Conservation (phyloP, 2,329 filamentous ascomycete genomes). For the Cryphonectria radicalis region DNA sequence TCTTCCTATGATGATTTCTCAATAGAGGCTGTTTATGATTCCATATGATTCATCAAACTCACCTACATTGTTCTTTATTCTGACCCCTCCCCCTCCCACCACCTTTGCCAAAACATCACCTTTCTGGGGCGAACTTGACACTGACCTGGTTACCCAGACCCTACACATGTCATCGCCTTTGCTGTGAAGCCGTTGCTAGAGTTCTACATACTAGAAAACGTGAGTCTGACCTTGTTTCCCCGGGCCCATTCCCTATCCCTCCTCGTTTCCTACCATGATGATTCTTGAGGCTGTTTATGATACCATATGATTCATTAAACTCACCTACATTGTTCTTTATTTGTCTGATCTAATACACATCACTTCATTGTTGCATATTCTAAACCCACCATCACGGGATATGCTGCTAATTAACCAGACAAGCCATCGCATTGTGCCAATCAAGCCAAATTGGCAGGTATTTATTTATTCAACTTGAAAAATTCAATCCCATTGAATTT, state of each 20-base stretch:
- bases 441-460: neutral
- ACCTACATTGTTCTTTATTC: conserved; percentile 36
- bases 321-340: conserved; percentile 30
- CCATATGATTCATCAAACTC: conserved; percentile 43
- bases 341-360: conserved; percentile 2
- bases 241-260: neutral
- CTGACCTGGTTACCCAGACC: neutral
- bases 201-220: neutral
- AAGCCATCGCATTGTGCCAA: neutral
- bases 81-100: conserved; percentile 34
- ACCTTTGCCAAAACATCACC: neutral
- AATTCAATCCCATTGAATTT: neutral
- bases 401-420: conserved; percentile 24
- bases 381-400: conserved; percentile 37
- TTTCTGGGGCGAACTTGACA: neutral
- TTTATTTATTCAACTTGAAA: neutral
- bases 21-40: conserved; percentile 54
- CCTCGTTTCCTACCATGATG: conserved; percentile 14
- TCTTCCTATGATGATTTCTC: conserved; percentile 43
- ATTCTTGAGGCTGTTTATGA: conserved; percentile 30
- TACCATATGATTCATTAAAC: conserved; percentile 27
- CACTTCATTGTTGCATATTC: conserved; percentile 9
- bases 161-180: no score
- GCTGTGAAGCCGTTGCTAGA: neutral
- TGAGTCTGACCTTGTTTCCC: neutral